A percentile compares a stretch with the other conserved stretches of the same genome.
These are phyloP conservation scores for Paraphaeosphaeria sporulosa DNA, from an alignment of 2,329 filamentous ascomycete genomes.

Conservation along the genomic window DNA sequence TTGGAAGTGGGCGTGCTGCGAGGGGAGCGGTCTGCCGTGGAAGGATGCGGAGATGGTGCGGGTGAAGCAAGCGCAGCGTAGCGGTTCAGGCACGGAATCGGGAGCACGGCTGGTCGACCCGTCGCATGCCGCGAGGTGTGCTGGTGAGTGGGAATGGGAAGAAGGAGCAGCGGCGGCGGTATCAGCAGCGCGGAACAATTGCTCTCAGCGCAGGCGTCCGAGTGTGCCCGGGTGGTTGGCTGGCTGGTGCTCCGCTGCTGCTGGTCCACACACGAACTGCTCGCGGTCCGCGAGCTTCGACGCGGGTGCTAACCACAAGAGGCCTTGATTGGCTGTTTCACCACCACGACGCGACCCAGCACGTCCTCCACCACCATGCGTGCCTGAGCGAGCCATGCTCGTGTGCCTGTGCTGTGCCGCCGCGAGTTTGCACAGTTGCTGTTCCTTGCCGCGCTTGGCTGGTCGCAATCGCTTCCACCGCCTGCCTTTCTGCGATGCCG, in stretches of 20 bases:
- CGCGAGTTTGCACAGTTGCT: neutral
- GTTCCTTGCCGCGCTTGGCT: too few species aligned
- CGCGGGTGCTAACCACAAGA: conserved; percentile 5
- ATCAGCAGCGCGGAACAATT: conserved; percentile 1
- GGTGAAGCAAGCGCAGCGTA: neutral
- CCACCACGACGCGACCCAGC: conserved; percentile 7
- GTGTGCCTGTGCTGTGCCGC: conserved; percentile 1
- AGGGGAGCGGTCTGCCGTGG: conserved; percentile 12
- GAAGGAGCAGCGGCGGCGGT: neutral
- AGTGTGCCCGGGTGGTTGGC: conserved; percentile 9
- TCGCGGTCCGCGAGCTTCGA: conserved; percentile 4
- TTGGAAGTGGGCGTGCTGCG: conserved; percentile 15
- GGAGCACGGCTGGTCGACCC: conserved; percentile 7
- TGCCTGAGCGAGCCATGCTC: conserved; percentile 3
- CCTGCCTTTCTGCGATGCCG: neutral
- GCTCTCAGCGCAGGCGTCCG: neutral
- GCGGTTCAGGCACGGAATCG: conserved; percentile 6
- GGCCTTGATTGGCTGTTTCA: conserved; percentile 11
- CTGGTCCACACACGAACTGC: conserved; percentile 5
- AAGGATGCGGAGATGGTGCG: conserved; percentile 13
- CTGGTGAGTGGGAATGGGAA: neutral
- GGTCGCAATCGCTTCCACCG: neutral
- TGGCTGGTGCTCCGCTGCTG: conserved; percentile 2
- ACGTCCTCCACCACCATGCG: neutral
- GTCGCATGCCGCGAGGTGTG: neutral